phyloP scores from a whole-genome alignment of 2,329 filamentous ascomycete genomes.

The Hypoxylon rubiginosum region DNA sequence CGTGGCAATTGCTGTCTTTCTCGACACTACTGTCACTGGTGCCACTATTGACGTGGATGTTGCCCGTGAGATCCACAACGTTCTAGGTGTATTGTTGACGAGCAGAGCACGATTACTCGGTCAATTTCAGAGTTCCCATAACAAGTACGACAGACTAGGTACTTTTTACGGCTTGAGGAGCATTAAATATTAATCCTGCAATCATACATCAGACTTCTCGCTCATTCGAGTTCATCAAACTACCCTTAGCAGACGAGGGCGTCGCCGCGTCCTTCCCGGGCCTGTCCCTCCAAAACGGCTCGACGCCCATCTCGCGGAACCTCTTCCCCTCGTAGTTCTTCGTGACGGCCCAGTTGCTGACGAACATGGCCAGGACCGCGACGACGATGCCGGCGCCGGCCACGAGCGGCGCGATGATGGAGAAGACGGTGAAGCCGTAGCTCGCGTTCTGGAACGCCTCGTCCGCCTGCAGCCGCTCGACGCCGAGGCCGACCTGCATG shows the following conservation, averaged over 20 bases:
- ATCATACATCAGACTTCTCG: slow-evolving; percentile 13
- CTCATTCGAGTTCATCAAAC: slow-evolving; percentile 5
- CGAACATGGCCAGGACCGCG: slow-evolving; percentile 43
- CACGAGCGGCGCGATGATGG: slow-evolving; percentile 49
- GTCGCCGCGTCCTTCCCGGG: slow-evolving; percentile 4
- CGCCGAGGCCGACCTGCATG: slow-evolving; percentile 51
- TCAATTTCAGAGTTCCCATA: too few relatives aligned
- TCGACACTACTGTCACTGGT: too few relatives aligned
- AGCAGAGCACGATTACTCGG: too few relatives aligned
- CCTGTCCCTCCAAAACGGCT: slow-evolving; percentile 46
- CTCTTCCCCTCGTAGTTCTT: slow-evolving; percentile 47
- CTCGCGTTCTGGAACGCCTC: slow-evolving; percentile 49
- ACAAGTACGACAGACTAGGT: too few relatives aligned
- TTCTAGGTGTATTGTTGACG: too few relatives aligned
- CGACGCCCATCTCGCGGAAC: slow-evolving; percentile 50
- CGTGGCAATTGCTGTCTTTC: too few relatives aligned
- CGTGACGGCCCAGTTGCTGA: slow-evolving; percentile 48
- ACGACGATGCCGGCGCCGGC: slow-evolving; percentile 42
- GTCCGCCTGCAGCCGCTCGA: slow-evolving; percentile 42
- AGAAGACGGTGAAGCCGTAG: slow-evolving; percentile 51
- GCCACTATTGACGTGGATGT: too few relatives aligned
- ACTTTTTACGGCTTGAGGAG: too few relatives aligned
- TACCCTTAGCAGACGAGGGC: slow-evolving; percentile 2
- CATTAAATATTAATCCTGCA: too few relatives aligned
- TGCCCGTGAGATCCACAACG: too few relatives aligned